phyloP scores from a whole-genome alignment of 2,329 filamentous ascomycete genomes.

The Cercospora sp. region DNA sequence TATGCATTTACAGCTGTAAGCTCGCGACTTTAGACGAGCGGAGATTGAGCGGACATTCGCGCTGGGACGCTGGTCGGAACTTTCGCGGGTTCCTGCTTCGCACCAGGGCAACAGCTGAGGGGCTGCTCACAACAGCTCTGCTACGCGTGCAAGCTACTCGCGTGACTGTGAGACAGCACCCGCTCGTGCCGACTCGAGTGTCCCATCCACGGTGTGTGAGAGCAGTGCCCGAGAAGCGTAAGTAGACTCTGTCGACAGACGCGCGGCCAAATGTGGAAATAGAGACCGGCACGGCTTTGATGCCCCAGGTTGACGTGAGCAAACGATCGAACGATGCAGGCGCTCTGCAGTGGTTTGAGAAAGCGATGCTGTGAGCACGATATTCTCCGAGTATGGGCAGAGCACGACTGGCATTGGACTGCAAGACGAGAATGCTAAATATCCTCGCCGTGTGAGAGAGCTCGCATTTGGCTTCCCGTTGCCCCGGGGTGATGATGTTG shows the following conservation, averaged over 20 bases:
- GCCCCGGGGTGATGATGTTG: conserved; percentile 6
- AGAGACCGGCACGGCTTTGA: neutral
- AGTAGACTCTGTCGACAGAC: neutral
- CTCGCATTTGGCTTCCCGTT: conserved; percentile 13
- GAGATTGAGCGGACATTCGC: neutral
- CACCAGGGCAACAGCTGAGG: neutral
- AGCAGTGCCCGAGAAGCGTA: conserved; percentile 6
- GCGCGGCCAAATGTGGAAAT: neutral
- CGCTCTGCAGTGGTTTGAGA: neutral
- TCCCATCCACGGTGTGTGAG: neutral
- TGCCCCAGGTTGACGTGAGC: neutral
- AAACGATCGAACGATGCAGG: neutral
- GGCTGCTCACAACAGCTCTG: neutral
- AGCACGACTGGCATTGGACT: neutral
- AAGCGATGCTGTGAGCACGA: neutral
- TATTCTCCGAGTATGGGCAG: neutral
- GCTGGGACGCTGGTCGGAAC: neutral
- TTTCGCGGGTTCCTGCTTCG: conserved; percentile 2
- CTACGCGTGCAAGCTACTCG: neutral
- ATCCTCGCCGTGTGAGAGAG: neutral
- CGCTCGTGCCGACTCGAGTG: conserved; percentile 1
- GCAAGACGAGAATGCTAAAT: neutral
- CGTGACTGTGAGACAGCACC: neutral
- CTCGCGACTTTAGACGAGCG: neutral
- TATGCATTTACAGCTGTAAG: neutral